Evolutionary conservation across 805 yeast species (phyloP).

Genomic region (Peterozyma xylosa): DNA sequence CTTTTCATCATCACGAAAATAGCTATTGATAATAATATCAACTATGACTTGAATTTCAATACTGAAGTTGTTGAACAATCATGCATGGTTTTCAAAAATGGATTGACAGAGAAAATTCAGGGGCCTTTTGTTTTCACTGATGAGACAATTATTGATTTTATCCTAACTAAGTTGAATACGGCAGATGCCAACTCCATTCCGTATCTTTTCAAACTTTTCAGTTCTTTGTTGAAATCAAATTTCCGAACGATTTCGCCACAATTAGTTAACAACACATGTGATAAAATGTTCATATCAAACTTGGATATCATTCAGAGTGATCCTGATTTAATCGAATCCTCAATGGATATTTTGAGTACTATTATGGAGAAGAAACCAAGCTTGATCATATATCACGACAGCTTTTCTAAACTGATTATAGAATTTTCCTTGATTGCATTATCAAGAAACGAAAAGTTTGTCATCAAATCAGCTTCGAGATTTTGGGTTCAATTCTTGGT

Average conservation of each 20-base stretch:
- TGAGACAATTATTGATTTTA: slow-evolving; percentile 31
- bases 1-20: slow-evolving; percentile 32
- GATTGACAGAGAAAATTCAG: slow-evolving; percentile 51
- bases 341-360: slow-evolving; percentile 43
- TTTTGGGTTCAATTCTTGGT: slow-evolving; percentile 48
- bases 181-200: slow-evolving; percentile 30
- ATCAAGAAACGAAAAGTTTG: slow-evolving; percentile 43
- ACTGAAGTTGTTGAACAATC: slow-evolving; percentile 53
- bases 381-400: slow-evolving; percentile 28
- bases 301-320: slow-evolving; percentile 34
- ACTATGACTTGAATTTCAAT: slow-evolving; percentile 27
- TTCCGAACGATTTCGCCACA: slow-evolving; percentile 22
- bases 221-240: slow-evolving; percentile 33
- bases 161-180: slow-evolving; percentile 16
- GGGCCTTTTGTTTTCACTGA: slow-evolving; percentile 60
- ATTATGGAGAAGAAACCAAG: slow-evolving; percentile 43
- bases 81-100: slow-evolving; percentile 54
- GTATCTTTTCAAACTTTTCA: slow-evolving; percentile 35
- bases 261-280: slow-evolving; percentile 27
- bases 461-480: slow-evolving; percentile 40
- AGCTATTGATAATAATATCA: slow-evolving; percentile 26
- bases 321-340: slow-evolving; percentile 50
- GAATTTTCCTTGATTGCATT: slow-evolving; percentile 32
- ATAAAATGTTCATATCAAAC: slow-evolving; percentile 28
- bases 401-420: slow-evolving; percentile 15